Evolutionary conservation across 306 rosid species (phyloP).

Genomic region (Leucaena leucocephala): DNA sequence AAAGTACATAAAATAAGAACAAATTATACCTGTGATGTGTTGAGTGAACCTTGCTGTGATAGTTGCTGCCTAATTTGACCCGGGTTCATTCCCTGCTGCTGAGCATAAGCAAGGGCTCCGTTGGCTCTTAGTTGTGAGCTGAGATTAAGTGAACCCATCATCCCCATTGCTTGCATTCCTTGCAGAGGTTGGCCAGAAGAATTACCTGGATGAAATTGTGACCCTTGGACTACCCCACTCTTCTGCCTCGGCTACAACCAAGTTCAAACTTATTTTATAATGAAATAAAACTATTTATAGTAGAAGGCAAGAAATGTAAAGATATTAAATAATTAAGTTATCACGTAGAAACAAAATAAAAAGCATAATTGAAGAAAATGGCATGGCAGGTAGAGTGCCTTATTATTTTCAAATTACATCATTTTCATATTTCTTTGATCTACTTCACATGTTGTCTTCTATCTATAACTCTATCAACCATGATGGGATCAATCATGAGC

Average conservation of each 20-base stretch:
- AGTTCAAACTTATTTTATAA: conserved; percentile 37
- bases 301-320: conserved; percentile 6
- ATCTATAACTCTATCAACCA: neutral
- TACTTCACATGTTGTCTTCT: neutral
- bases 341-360: neutral
- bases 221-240: conserved; percentile 70
- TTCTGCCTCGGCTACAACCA: conserved; percentile 85
- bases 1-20: conserved; percentile 31
- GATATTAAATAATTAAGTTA: neutral
- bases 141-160: conserved; percentile 72
- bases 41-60: conserved; percentile 68
- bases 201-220: conserved; percentile 75
- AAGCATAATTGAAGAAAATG: conserved; percentile 11
- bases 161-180: conserved; percentile 88
- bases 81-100: conserved; percentile 72
- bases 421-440: neutral
- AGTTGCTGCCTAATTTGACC: conserved; percentile 86
- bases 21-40: conserved; percentile 65
- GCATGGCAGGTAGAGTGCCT: neutral
- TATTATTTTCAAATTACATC: neutral
- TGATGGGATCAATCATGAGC: conserved; percentile 17
- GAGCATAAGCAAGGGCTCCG: conserved; percentile 70
- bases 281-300: conserved; percentile 9
- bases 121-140: conserved; percentile 67
- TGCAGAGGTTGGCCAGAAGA: conserved; percentile 81